Base-by-base conservation (phyloP, 2,329 filamentous ascomycete genomes). In the Phoma sp. region DNA sequence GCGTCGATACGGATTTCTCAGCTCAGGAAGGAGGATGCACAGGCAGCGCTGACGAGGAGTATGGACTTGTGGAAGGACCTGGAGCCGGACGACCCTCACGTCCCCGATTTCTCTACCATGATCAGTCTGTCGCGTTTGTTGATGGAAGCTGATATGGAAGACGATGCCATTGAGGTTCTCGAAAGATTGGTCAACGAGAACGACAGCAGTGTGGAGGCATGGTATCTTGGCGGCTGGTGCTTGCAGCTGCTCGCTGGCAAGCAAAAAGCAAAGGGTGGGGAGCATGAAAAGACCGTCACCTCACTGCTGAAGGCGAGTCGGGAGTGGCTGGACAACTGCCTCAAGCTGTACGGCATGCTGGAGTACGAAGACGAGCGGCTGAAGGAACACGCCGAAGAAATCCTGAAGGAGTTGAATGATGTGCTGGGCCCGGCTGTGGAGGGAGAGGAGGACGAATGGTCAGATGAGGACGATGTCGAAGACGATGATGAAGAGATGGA, bases 161-260 rank as follows among this genome's bases (percentile, higher is more conserved):
- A 89, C 45, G 89, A 94, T 59, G 94, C 95, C 0, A 85, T 96
- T 54, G 85, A 90, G 52, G 92, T 98, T 3, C 80, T 97, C 49
- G 91, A 96, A 72, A 82, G 91, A 49, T 80, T 99, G 48, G 86
- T 96, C 35, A 81, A 85, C 32, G 95, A 99, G 73, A 94, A 99
- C 64, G 96, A 99, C 72, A 84, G 90, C 70, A 96, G 94, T 74
- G 90, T 99, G 19, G 95, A 99, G 77, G 90, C 91, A 17, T 97
- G 93, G 92, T 99, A 99, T 77, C 82, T 99, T 5, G 95, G 95
- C 38, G 96, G 95, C 4, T 98, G 94, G 91, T 93, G 92, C 66
- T 82, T 96, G 63, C 91, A 92, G 72, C 84, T 96, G 55, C 80
- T 90, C 59, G 90, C 89, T 10, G 85, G 90, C 73, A 90, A 88